Conservation (phyloP, 768 basidiomycete genomes). For the Russula olivacea region DNA sequence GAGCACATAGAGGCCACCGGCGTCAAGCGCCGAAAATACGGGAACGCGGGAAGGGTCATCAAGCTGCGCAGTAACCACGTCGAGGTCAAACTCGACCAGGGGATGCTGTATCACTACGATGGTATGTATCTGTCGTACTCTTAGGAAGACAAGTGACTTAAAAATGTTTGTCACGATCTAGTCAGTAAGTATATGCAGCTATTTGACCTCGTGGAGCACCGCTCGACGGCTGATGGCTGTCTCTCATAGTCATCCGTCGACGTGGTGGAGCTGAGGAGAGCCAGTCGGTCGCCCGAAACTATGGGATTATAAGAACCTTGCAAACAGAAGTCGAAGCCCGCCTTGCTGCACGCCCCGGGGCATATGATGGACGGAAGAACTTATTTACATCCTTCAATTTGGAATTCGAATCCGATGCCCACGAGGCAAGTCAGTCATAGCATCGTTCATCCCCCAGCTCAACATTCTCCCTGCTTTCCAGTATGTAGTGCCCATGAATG, state of each 20-base stretch:
- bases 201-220: background rate
- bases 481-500: slow-evolving; percentile 53
- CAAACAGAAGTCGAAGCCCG: slow-evolving; percentile 51
- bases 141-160: background rate
- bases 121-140: slow-evolving; percentile 39
- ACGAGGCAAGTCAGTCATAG: slow-evolving; percentile 39
- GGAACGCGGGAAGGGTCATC: slow-evolving; percentile 44
- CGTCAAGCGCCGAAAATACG: slow-evolving; percentile 60
- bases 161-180: background rate
- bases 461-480: slow-evolving; percentile 29
- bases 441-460: background rate
- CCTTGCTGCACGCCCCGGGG: slow-evolving; percentile 67
- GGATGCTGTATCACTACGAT: slow-evolving; percentile 70
- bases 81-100: slow-evolving; percentile 50
- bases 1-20: slow-evolving; percentile 50
- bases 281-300: slow-evolving; percentile 57
- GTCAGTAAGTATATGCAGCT: slow-evolving; percentile 37
- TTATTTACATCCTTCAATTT: slow-evolving; percentile 57
- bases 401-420: slow-evolving; percentile 45
- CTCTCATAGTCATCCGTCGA: slow-evolving; percentile 47
- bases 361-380: slow-evolving; percentile 78
- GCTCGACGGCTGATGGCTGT: slow-evolving; percentile 24
- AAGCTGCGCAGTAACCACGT: slow-evolving; percentile 55
- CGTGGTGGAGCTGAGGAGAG: slow-evolving; percentile 44
- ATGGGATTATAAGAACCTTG: slow-evolving; percentile 59